Percentiles rank a stretch among this genome's conserved stretches.
phyloP scores from a whole-genome alignment of 345 rosid species.

The Pistacia integerrima region DNA sequence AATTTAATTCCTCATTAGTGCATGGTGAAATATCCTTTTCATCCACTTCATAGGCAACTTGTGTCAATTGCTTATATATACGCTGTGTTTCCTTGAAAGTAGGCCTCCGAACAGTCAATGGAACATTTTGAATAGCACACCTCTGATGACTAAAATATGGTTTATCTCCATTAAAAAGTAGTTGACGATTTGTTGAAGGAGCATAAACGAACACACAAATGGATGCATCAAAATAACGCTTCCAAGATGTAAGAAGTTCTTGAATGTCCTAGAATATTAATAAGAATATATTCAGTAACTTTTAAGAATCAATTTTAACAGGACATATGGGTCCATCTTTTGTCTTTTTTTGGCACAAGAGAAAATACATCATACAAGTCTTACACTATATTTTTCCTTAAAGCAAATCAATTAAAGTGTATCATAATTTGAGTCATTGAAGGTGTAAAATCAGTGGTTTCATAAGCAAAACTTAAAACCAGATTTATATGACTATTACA shows the following conservation, averaged over 20 bases:
- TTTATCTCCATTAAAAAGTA: constrained; percentile 72
- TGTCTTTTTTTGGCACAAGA: background rate
- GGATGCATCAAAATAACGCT: constrained; percentile 83
- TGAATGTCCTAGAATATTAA: constrained; percentile 68
- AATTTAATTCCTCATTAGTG: constrained; percentile 21
- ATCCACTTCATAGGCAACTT: constrained; percentile 58
- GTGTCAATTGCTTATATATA: constrained; percentile 70
- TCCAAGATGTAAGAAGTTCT: constrained; percentile 88
- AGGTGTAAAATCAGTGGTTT: background rate
- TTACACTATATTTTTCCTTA: background rate
- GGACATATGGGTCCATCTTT: background rate
- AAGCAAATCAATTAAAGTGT: background rate
- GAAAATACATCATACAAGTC: background rate
- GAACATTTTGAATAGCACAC: constrained; percentile 56
- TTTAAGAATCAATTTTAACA: constrained; percentile 10
- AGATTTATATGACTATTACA: background rate
- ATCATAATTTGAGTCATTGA: background rate
- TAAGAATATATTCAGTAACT: constrained; percentile 16
- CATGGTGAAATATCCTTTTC: constrained; percentile 38
- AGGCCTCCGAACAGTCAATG: constrained; percentile 77
- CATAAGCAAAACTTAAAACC: background rate
- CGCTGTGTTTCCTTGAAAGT: constrained; percentile 85
- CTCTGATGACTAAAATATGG: constrained; percentile 62
- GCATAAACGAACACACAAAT: constrained; percentile 74
- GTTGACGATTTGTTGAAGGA: constrained; percentile 77